Conservation (phyloP, 164 flowering plant species). For the Vitis rotundifolia region DNA sequence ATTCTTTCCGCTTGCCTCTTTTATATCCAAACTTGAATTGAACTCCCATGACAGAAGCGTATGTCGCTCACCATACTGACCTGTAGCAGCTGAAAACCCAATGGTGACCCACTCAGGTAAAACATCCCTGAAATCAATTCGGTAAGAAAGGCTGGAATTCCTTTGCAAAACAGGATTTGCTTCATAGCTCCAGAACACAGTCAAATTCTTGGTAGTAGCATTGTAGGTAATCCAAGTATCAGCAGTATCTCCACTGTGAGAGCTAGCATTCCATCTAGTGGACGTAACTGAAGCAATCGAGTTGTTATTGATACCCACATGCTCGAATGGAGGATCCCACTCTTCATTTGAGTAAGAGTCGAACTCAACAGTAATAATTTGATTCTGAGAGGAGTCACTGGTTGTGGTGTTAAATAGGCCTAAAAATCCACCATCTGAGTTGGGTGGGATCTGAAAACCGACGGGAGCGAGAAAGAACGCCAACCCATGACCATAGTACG, state of each 20-base stretch:
- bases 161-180: background rate
- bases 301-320: constrained; percentile 23
- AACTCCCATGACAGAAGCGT: constrained; percentile 32
- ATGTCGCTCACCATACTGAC: constrained; percentile 16
- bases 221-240: constrained; percentile 26
- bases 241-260: constrained; percentile 16
- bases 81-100: constrained; percentile 35
- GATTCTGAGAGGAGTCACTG: background rate
- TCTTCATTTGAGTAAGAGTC: background rate
- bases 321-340: constrained; percentile 13
- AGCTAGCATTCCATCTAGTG: constrained; percentile 24
- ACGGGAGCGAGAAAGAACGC: constrained; percentile 24
- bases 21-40: constrained; percentile 26
- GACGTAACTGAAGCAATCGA: constrained; percentile 12
- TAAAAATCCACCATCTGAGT: constrained; percentile 17
- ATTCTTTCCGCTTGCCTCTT: constrained; percentile 1
- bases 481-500: background rate
- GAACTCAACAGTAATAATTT: constrained; percentile 3
- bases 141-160: constrained; percentile 32
- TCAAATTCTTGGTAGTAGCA: constrained; percentile 21
- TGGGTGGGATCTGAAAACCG: constrained; percentile 24
- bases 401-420: constrained; percentile 8
- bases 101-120: constrained; percentile 41
- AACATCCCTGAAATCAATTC: constrained; percentile 29
- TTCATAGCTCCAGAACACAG: constrained; percentile 20